Conservation (phyloP, 352 stramenopile species). For the Ochromonadaceae sp. region DNA sequence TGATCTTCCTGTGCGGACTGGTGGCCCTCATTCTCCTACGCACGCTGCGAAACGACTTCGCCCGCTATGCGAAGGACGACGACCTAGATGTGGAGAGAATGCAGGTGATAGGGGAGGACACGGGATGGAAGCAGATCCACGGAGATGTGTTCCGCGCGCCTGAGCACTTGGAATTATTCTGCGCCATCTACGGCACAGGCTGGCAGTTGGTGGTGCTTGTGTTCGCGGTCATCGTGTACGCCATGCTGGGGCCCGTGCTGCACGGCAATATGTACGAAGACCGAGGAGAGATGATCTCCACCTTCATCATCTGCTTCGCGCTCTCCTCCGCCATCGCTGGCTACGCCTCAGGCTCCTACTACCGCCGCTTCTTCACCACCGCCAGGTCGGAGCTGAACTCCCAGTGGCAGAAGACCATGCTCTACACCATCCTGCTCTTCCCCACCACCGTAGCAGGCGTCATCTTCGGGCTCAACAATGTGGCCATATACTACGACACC, state of each 20-base stretch:
- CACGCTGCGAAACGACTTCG: constrained; percentile 83
- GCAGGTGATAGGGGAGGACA: constrained; percentile 24
- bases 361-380: constrained; percentile 31
- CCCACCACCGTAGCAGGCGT: constrained; percentile 39
- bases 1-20: constrained; percentile 83
- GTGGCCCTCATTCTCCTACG: constrained; percentile 79
- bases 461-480: constrained; percentile 42
- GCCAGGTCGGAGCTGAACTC: constrained; percentile 25
- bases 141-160: constrained; percentile 63
- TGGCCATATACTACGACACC: constrained; percentile 52
- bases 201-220: constrained; percentile 83
- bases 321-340: constrained; percentile 67
- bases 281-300: constrained; percentile 74
- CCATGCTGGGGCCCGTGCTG: constrained; percentile 46
- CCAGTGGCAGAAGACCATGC: constrained; percentile 52
- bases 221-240: constrained; percentile 82
- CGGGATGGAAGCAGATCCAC: constrained; percentile 34
- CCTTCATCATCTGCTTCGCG: constrained; percentile 82
- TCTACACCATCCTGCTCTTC: constrained; percentile 47
- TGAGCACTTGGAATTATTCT: constrained; percentile 75
- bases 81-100: constrained; percentile 20
- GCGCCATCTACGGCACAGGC: constrained; percentile 83
- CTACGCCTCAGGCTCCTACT: constrained; percentile 32
- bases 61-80: constrained; percentile 56
- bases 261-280: constrained; percentile 83